Evolutionary conservation across 805 yeast species (phyloP), one percentile per base, ranked within the genome.

Genomic region (Kodamaea kakaduensis): DNA sequence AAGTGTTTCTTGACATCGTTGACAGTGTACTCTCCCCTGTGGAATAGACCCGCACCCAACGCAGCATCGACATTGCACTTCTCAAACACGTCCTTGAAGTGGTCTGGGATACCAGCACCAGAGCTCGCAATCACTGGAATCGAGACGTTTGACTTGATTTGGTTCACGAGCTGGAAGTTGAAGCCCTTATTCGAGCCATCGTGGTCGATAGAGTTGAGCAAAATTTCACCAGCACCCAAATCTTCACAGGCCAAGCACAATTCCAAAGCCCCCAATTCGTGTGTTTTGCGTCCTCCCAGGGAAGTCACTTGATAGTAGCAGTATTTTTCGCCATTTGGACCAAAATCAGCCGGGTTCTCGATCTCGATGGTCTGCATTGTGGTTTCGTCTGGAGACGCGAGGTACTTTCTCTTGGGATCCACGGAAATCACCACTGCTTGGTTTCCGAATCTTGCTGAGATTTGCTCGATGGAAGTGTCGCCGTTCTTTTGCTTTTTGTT

Each of bases 341-440:
- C 96, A 41, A 40, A 65, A 20, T 53, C 51, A 2, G 41, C 21
- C 1, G 82, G 77, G 44, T 60, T 64, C 12, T 58, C 43, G 1
- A 94, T 83, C 47, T 77, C 64, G 32, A 89, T 72, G 1, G 81
- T 70, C 45, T 76, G 71, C 67, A 84, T 85, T 13, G 61, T 61
- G 9, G 84, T 78, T 13, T 71, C 77, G 1, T 53, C 36, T 3
- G 94, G 93, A 12, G 69, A 62, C 5, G 50, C n/a, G 3, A 90
- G 81, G 51, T 86, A 93, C 15, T 75, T 82, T 44, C 96, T 73
- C 52, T 85, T 93, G 23, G 99, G 98, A 59, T 93, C 99, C n/a
- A 93, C 95, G 0, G 97, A 89, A 9, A 93, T 89, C 5, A 93
- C 97, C 5, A 93, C 99, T 0, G 98, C 98, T 61, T 93, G 99